Conservation (phyloP, 345 rosid species). For the Dipteronia sinensis region DNA sequence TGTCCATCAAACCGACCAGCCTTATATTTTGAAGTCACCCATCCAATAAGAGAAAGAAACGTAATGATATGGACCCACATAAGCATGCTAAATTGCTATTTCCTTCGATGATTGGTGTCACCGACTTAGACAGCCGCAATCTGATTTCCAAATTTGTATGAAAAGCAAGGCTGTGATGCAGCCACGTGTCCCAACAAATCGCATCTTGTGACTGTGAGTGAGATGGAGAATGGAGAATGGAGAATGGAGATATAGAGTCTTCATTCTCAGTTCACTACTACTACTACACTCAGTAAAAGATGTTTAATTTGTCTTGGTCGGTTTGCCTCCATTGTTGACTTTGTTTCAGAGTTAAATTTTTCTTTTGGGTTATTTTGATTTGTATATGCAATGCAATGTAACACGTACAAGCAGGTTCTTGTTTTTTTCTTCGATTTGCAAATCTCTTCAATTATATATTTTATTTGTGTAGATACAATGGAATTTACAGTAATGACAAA, state of each 20-base stretch:
- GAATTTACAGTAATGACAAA: background rate
- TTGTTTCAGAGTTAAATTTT: background rate
- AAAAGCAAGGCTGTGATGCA: background rate
- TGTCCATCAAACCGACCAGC: background rate
- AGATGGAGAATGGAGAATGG: too few relatives aligned
- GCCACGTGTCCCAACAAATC: constrained; percentile 9
- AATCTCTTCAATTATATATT: background rate
- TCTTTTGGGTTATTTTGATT: too few relatives aligned
- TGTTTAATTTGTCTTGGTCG: background rate
- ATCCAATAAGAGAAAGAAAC: background rate
- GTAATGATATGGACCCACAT: background rate
- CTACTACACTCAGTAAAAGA: too few relatives aligned
- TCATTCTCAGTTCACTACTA: too few relatives aligned
- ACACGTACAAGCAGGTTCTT: too few relatives aligned
- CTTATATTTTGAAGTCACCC: background rate
- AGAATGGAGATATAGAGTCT: background rate
- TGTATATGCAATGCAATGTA: too few relatives aligned
- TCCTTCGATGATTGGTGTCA: background rate
- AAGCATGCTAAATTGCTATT: too few relatives aligned
- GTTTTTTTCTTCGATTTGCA: background rate
- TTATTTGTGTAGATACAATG: too few relatives aligned
- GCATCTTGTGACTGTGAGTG: background rate
- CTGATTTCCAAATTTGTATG: background rate
- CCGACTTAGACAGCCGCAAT: constrained; percentile 9
- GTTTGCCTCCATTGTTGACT: constrained; percentile 11